Percentiles rank a stretch among this genome's conserved stretches.
phyloP scores from a whole-genome alignment of 2,329 filamentous ascomycete genomes.

The Fusarium sp. region DNA sequence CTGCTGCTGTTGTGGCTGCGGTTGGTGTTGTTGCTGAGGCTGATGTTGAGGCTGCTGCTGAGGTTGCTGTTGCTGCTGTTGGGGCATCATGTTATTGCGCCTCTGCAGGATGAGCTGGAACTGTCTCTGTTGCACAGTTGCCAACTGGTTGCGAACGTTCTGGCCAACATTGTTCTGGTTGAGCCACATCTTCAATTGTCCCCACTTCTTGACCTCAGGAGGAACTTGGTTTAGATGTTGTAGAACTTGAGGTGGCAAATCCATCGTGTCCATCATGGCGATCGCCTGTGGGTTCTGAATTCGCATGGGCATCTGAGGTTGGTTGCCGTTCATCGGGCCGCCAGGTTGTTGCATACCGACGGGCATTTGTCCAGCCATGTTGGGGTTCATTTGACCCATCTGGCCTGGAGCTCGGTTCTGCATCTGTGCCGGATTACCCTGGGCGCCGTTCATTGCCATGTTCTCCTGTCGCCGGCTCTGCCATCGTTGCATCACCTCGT shows the following conservation, averaged over 20 bases:
- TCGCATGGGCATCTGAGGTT: conserved; percentile 44
- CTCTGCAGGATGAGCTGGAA: conserved; percentile 49
- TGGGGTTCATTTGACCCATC: conserved; percentile 47
- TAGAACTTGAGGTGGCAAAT: conserved; percentile 52
- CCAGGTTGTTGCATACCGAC: conserved; percentile 46
- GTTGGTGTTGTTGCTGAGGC: conserved; percentile 17
- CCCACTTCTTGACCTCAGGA: conserved; percentile 58
- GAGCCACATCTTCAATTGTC: conserved; percentile 55
- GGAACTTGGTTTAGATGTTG: conserved; percentile 47
- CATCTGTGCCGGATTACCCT: conserved; percentile 46
- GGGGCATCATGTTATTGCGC: conserved; percentile 44
- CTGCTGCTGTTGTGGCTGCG: conserved; percentile 42
- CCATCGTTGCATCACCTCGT: conserved; percentile 61
- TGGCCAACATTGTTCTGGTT: conserved; percentile 49
- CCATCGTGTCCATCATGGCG: conserved; percentile 58
- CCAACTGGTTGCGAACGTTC: conserved; percentile 46
- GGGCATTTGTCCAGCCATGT: conserved; percentile 44
- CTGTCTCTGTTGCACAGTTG: conserved; percentile 50
- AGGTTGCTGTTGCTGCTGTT: conserved; percentile 39
- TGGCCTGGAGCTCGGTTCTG: conserved; percentile 45
- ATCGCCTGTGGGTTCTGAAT: conserved; percentile 49
- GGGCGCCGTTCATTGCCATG: conserved; percentile 46
- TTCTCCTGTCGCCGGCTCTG: conserved; percentile 50
- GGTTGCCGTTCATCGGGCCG: conserved; percentile 40
- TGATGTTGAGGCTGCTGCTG: conserved; percentile 29